Evolutionary conservation across 495 filamentous ascomycete genomes (phyloP).

Genomic region (Oidiodendron maius): DNA sequence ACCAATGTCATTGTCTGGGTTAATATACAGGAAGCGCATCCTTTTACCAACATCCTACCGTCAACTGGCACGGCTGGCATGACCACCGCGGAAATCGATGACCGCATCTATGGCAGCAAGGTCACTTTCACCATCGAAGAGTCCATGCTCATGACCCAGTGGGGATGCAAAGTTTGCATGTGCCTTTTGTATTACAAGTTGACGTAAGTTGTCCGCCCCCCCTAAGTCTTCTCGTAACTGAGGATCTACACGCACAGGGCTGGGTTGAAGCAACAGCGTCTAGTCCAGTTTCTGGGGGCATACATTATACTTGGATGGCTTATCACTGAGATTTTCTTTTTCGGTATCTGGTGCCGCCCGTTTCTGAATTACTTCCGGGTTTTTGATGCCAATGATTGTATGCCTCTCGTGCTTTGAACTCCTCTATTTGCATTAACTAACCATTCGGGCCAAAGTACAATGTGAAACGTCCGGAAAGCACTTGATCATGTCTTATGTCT

Average conservation of each 20-base stretch:
- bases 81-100: slow-evolving; percentile 36
- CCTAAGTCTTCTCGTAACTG: too few species aligned
- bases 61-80: slow-evolving; percentile 43
- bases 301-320: slow-evolving; percentile 52
- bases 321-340: slow-evolving; percentile 56
- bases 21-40: slow-evolving; percentile 49
- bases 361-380: slow-evolving; percentile 57
- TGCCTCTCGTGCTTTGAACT: neutral
- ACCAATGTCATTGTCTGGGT: slow-evolving; percentile 49
- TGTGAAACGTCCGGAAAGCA: slow-evolving; percentile 39
- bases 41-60: slow-evolving; percentile 53
- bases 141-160: slow-evolving; percentile 36
- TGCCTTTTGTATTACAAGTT: slow-evolving; percentile 48
- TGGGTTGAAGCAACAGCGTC: slow-evolving; percentile 36
- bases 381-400: slow-evolving; percentile 30
- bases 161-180: slow-evolving; percentile 49
- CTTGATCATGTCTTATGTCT: slow-evolving; percentile 58
- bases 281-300: slow-evolving; percentile 46
- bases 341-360: slow-evolving; percentile 58
- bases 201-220: too few species aligned
- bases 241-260: too few species aligned
- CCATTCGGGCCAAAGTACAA: slow-evolving; percentile 27
- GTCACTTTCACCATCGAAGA: slow-evolving; percentile 43
- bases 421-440: neutral
- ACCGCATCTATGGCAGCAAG: slow-evolving; percentile 48